Evolutionary conservation across 192 early-diverging fungal species (phyloP).

Genomic region (Coemansia sp.): DNA sequence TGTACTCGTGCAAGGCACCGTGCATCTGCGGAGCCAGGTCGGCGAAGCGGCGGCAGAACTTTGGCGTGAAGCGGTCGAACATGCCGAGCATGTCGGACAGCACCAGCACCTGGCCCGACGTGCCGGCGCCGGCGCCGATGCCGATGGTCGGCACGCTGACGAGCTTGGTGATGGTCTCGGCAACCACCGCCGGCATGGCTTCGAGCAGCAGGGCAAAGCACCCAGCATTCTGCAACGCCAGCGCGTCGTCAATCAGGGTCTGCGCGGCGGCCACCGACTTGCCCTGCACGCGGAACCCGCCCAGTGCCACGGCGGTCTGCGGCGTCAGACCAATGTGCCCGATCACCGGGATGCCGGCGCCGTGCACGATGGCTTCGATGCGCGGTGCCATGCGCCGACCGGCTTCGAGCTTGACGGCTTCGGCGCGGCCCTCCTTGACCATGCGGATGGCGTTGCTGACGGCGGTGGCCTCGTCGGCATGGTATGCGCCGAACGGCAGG

Average conservation of each 20-base stretch:
- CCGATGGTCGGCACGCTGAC: slow-evolving; percentile 92
- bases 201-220: slow-evolving; percentile 90
- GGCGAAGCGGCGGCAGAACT: slow-evolving; percentile 90
- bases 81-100: slow-evolving; percentile 86
- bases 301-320: slow-evolving; percentile 80
- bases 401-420: slow-evolving; percentile 96
- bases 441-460: slow-evolving; percentile 76
- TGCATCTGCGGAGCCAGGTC: slow-evolving; percentile 69
- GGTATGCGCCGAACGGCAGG: slow-evolving; percentile 92
- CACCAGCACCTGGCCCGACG: slow-evolving; percentile 95
- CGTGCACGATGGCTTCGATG: slow-evolving; percentile 66
- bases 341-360: slow-evolving; percentile 89
- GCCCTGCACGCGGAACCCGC: slow-evolving; percentile 91
- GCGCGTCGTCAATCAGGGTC: slow-evolving; percentile 76
- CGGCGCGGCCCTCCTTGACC: slow-evolving; percentile 85
- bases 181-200: slow-evolving; percentile 87
- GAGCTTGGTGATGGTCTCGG: slow-evolving; percentile 72
- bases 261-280: slow-evolving; percentile 77
- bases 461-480: slow-evolving; percentile 67
- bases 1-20: slow-evolving; percentile 69
- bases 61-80: slow-evolving; percentile 88
- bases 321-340: slow-evolving; percentile 96
- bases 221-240: slow-evolving; percentile 87
- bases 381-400: slow-evolving; percentile 81
- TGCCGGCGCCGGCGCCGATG: slow-evolving; percentile 86